These are phyloP conservation scores for Penicillium paxilli DNA, from an alignment of 495 filamentous ascomycete species.

Conservation along the genomic window DNA sequence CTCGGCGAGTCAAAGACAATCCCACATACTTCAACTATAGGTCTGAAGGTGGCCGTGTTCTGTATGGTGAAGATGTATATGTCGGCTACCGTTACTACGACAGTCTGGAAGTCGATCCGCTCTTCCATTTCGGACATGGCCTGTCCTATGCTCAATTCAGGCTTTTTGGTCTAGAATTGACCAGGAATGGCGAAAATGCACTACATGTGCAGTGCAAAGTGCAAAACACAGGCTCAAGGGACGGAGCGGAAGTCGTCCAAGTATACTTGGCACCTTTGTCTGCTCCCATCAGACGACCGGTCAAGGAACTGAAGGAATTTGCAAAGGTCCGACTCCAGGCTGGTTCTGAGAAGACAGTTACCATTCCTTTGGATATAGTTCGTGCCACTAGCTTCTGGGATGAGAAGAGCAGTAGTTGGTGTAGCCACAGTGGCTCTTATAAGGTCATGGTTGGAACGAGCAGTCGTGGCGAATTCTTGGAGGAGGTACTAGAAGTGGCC, in stretches of 20 bases:
- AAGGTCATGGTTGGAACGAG: slow-evolving; percentile 14
- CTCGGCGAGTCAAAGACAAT: slow-evolving; percentile 60
- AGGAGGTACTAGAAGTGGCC: slow-evolving; percentile 4
- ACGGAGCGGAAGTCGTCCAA: not conserved
- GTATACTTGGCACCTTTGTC: not conserved
- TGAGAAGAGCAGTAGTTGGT: slow-evolving; percentile 12
- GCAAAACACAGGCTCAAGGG: slow-evolving; percentile 5
- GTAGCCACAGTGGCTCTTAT: slow-evolving; percentile 11
- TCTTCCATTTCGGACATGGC: slow-evolving; percentile 80
- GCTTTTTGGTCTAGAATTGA: slow-evolving; percentile 52
- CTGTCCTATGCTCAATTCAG: slow-evolving; percentile 76
- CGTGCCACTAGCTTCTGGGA: slow-evolving; percentile 21
- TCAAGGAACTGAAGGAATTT: slow-evolving; percentile 24
- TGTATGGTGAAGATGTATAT: slow-evolving; percentile 75
- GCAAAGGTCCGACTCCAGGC: slow-evolving; percentile 13
- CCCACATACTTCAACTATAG: slow-evolving; percentile 72
- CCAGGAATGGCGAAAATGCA: slow-evolving; percentile 1
- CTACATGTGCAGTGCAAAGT: not conserved
- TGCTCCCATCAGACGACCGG: slow-evolving; percentile 11
- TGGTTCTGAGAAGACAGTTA: not conserved
- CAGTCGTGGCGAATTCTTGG: slow-evolving; percentile 13
- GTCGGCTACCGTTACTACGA: slow-evolving; percentile 84
- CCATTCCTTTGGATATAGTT: slow-evolving; percentile 4
- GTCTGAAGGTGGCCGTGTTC: slow-evolving; percentile 66
- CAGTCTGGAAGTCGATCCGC: slow-evolving; percentile 54